A percentile compares a stretch with the other conserved stretches of the same genome.
Conservation (phyloP, 495 filamentous ascomycete species). For the Lasiosphaeria miniovina region DNA sequence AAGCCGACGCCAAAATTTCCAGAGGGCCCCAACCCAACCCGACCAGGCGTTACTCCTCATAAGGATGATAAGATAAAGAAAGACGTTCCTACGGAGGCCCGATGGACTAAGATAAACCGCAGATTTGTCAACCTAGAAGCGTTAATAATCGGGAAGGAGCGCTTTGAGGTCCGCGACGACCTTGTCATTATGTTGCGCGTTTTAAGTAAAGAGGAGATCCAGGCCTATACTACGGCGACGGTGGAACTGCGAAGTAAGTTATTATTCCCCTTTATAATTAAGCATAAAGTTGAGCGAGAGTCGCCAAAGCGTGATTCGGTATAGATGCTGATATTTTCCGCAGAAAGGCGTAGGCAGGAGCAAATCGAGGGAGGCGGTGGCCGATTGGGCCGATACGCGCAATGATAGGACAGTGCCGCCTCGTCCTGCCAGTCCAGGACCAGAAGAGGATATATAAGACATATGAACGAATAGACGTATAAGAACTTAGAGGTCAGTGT, state of each 20-base stretch:
- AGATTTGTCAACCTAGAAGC: conserved; percentile 80
- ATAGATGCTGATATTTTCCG: too few species aligned
- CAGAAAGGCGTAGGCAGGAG: too few species aligned
- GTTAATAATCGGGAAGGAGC: conserved; percentile 69
- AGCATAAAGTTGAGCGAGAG: too few species aligned
- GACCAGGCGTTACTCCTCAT: conserved; percentile 84
- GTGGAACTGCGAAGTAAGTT: conserved; percentile 69
- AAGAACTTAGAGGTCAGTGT: too few species aligned
- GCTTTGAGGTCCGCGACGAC: conserved; percentile 76
- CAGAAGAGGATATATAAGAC: too few species aligned
- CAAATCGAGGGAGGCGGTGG: too few species aligned
- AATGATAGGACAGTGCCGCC: too few species aligned
- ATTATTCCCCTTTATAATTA: too few species aligned
- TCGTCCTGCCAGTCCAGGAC: too few species aligned
- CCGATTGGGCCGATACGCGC: too few species aligned
- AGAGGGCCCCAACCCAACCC: conserved; percentile 68
- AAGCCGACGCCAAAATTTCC: conserved; percentile 71
- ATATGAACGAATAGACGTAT: too few species aligned
- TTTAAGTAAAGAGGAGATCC: conserved; percentile 78
- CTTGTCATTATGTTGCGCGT: conserved; percentile 84
- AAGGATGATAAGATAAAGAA: conserved; percentile 74
- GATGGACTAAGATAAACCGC: conserved; percentile 87
- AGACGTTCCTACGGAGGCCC: conserved; percentile 70
- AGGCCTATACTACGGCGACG: conserved; percentile 71
- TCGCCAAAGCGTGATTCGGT: too few species aligned